These are phyloP conservation scores for Spironucleus salmonicida DNA, from an alignment of 208 protist genomes.

Conservation along the genomic window DNA sequence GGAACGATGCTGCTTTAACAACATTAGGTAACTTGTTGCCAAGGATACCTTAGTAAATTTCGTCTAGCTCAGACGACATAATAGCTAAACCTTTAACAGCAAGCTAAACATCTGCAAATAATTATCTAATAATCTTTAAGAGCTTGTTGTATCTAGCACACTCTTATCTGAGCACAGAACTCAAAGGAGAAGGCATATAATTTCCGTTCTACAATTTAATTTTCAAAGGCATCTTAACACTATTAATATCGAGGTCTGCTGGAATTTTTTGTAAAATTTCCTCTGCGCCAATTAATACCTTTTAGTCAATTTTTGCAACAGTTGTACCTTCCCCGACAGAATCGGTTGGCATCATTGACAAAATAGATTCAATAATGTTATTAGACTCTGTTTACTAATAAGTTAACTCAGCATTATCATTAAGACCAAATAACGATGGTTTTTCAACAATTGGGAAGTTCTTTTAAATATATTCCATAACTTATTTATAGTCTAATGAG, in stretches of 20 bases:
- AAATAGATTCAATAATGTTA: slow-evolving; percentile 66
- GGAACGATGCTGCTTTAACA: slow-evolving; percentile 67
- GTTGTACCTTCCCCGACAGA: slow-evolving; percentile 42
- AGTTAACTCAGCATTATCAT: slow-evolving; percentile 80
- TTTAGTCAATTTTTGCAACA: neutral
- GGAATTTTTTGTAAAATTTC: neutral
- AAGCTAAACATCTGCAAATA: slow-evolving; percentile 71
- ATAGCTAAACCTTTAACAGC: slow-evolving; percentile 86
- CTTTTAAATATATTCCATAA: neutral
- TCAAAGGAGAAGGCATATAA: neutral
- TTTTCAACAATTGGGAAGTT: slow-evolving; percentile 55
- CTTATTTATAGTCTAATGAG: slow-evolving; percentile 45
- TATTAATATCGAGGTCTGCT: neutral
- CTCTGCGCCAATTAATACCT: neutral
- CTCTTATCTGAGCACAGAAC: slow-evolving; percentile 58
- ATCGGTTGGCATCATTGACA: slow-evolving; percentile 75
- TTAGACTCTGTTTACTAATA: slow-evolving; percentile 75
- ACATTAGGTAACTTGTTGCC: slow-evolving; percentile 26
- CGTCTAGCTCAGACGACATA: slow-evolving; percentile 66
- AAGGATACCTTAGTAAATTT: slow-evolving; percentile 11
- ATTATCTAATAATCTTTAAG: slow-evolving; percentile 61
- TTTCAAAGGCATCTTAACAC: neutral
- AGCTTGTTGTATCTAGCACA: slow-evolving; percentile 81
- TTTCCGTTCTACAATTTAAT: neutral
- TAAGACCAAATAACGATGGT: slow-evolving; percentile 73